Percentiles rank a stretch among this genome's conserved stretches.
Conservation (phyloP, 768 basidiomycete species). For the Cystofilobasidium macerans region DNA sequence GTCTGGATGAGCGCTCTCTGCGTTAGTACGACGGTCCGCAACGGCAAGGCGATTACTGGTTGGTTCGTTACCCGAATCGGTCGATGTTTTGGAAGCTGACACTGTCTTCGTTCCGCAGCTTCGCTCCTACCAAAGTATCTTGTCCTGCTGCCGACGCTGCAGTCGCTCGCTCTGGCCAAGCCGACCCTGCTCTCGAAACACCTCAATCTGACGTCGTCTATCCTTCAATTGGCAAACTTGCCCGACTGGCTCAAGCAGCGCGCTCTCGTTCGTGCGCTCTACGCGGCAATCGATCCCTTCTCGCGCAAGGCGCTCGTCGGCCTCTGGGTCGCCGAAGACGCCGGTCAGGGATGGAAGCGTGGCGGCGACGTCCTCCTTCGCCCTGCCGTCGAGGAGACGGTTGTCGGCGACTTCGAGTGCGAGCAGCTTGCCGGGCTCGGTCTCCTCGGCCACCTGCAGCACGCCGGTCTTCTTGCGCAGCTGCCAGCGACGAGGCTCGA, state of each 20-base stretch:
- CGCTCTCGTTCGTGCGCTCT: constrained; percentile 14
- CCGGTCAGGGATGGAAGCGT: constrained; percentile 13
- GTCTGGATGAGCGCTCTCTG: background rate
- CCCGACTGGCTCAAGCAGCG: constrained; percentile 21
- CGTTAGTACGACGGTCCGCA: background rate
- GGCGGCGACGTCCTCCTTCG: constrained; percentile 24
- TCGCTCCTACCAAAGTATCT: constrained; percentile 9
- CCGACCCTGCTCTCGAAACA: constrained; percentile 15
- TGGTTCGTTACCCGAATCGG: constrained; percentile 7
- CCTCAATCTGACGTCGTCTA: constrained; percentile 19
- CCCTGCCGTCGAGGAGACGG: constrained; percentile 7
- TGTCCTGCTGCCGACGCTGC: constrained; percentile 15
- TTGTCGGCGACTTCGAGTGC: constrained; percentile 9
- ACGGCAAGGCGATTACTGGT: background rate
- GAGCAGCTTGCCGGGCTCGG: background rate
- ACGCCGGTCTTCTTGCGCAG: constrained; percentile 18
- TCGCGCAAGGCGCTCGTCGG: constrained; percentile 22
- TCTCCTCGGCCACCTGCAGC: constrained; percentile 5
- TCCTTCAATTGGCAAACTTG: constrained; percentile 20
- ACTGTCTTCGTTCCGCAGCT: background rate
- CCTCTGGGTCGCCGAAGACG: constrained; percentile 12
- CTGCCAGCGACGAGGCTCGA: constrained; percentile 18
- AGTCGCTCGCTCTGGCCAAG: background rate
- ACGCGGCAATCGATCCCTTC: background rate
- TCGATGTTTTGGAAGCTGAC: background rate